Evolutionary conservation across 108 stramenopile species (phyloP).

Genomic region (Cyclotella distinguenda): DNA sequence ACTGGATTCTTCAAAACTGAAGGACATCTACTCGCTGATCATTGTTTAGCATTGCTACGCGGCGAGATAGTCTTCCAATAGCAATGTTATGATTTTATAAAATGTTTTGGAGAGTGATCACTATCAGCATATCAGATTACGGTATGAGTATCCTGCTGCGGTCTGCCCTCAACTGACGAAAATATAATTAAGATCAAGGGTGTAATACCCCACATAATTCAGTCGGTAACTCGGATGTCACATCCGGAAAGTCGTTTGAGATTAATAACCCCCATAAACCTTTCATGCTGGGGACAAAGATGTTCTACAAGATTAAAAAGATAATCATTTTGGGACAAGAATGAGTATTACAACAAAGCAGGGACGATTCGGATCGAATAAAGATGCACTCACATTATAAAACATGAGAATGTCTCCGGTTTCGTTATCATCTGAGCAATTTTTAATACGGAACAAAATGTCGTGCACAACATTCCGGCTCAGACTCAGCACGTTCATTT

Average conservation of each 20-base stretch:
- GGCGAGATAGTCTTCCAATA: too few relatives aligned
- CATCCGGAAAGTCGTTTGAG: background rate
- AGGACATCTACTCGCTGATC: too few relatives aligned
- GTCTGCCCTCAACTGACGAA: too few relatives aligned
- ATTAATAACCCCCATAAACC: conserved; percentile 2
- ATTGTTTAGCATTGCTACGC: too few relatives aligned
- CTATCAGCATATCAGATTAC: too few relatives aligned
- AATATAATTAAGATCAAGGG: too few relatives aligned
- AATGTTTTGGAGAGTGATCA: too few relatives aligned
- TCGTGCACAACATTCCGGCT: background rate
- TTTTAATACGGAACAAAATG: conserved; percentile 1
- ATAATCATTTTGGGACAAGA: background rate
- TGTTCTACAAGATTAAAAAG: background rate
- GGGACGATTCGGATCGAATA: too few relatives aligned
- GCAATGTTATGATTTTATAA: too few relatives aligned
- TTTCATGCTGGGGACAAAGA: conserved; percentile 15
- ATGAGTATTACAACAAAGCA: too few relatives aligned
- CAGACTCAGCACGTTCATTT: background rate
- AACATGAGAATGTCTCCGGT: background rate
- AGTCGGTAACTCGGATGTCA: background rate
- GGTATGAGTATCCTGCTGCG: too few relatives aligned
- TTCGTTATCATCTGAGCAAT: background rate
- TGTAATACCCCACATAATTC: background rate
- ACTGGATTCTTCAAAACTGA: too few relatives aligned
- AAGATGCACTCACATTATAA: conserved; percentile 16